Evolutionary conservation across 192 early-diverging fungal species (phyloP).

Genomic region (Allomyces macrogynus): DNA sequence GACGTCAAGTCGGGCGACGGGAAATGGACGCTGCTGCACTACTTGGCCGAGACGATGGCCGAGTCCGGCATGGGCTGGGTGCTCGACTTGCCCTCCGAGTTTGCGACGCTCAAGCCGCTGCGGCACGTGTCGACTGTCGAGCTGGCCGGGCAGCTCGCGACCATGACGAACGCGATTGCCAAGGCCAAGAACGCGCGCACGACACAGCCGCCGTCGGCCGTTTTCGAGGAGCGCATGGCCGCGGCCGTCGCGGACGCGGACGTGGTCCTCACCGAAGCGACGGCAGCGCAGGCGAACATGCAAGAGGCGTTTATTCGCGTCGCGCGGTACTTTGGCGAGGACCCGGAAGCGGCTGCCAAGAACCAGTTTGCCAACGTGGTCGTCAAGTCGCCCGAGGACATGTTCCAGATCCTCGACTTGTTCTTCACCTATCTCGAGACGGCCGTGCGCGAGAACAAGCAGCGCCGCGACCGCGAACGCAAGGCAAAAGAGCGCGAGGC

Average conservation of each 20-base stretch:
- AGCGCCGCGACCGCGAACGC: background rate
- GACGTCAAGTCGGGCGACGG: slow-evolving; percentile 37
- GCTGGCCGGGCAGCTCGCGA: slow-evolving; percentile 10
- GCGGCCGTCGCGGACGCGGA: background rate
- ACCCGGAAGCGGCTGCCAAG: slow-evolving; percentile 4
- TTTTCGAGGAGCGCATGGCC: slow-evolving; percentile 7
- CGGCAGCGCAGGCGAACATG: slow-evolving; percentile 4
- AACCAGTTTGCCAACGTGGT: background rate
- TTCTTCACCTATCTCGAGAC: background rate
- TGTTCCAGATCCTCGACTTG: background rate
- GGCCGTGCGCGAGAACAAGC: background rate
- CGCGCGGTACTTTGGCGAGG: slow-evolving; percentile 26
- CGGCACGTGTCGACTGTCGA: slow-evolving; percentile 18
- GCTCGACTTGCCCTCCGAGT: slow-evolving; percentile 17
- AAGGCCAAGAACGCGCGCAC: slow-evolving; percentile 4
- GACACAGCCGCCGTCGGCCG: slow-evolving; percentile 2
- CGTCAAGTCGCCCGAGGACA: background rate
- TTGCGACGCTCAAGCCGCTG: slow-evolving; percentile 14
- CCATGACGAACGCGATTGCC: slow-evolving; percentile 7
- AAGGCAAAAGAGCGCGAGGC: background rate
- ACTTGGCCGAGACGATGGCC: slow-evolving; percentile 20
- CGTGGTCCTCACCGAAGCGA: slow-evolving; percentile 6
- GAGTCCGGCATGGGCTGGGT: slow-evolving; percentile 9
- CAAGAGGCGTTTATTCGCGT: slow-evolving; percentile 4
- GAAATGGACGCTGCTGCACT: slow-evolving; percentile 31